These are phyloP conservation scores for Cytospora piceicola DNA, from an alignment of 2,329 filamentous ascomycete genomes.

Conservation along the genomic window DNA sequence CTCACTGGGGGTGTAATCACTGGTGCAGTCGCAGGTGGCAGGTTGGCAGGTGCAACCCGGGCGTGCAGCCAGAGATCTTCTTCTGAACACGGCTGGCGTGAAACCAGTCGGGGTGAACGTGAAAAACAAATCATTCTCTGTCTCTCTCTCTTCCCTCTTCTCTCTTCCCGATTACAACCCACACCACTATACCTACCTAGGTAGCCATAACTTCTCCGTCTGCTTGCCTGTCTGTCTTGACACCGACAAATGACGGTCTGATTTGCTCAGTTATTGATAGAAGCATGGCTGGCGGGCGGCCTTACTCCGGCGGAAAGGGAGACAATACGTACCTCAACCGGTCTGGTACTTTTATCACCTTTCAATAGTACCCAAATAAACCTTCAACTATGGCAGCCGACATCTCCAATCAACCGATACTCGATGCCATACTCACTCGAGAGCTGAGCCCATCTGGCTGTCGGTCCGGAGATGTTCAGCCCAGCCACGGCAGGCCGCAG, in stretches of 20 bases:
- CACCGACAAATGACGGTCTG: background rate
- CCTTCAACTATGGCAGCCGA: too few relatives aligned
- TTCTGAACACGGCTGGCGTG: background rate
- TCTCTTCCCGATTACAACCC: background rate
- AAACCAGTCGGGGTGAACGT: slow-evolving; percentile 12
- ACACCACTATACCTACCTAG: too few relatives aligned
- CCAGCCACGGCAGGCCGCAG: background rate
- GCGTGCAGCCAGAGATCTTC: background rate
- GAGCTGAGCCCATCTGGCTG: too few relatives aligned
- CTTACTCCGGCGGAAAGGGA: background rate
- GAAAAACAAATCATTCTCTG: slow-evolving; percentile 3
- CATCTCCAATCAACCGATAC: too few relatives aligned
- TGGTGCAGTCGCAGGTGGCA: background rate
- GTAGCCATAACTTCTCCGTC: too few relatives aligned
- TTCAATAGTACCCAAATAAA: too few relatives aligned
- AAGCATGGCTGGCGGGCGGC: background rate
- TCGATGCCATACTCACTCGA: too few relatives aligned
- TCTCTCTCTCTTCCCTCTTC: slow-evolving; percentile 11
- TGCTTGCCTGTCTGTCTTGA: background rate
- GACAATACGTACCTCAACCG: background rate
- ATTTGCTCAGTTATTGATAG: background rate
- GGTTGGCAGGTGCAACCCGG: background rate
- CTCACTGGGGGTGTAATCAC: too few relatives aligned
- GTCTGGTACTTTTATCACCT: background rate
- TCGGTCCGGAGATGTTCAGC: background rate